Percentiles rank a stretch among this genome's conserved stretches.
Evolutionary conservation across 163 green algal genomes (phyloP).

Genomic region (Chlorella variabilis): DNA sequence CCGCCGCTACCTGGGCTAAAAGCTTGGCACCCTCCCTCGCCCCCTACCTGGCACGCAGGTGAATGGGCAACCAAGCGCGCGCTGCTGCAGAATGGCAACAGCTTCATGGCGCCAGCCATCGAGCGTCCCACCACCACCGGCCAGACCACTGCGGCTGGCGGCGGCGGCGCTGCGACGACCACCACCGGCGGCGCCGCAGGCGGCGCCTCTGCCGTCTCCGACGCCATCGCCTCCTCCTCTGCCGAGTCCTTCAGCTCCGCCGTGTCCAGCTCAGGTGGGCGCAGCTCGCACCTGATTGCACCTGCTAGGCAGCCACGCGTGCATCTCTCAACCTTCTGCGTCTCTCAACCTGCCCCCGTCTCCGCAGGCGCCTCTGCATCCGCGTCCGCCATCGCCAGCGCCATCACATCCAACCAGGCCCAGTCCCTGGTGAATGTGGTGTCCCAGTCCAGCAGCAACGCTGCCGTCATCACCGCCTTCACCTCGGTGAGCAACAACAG

Average conservation of each 20-base stretch:
- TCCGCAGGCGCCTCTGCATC: background rate
- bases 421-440: slow-evolving; percentile 2
- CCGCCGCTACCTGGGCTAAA: no score
- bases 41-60: no score
- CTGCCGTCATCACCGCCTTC: background rate
- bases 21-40: no score
- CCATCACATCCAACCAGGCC: background rate
- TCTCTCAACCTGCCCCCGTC: background rate
- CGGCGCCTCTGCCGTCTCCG: background rate
- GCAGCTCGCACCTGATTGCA: background rate
- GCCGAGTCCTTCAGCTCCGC: background rate
- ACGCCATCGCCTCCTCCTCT: background rate
- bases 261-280: background rate
- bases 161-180: no score
- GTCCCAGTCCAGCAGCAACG: background rate
- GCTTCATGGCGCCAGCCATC: no score
- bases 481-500: background rate
- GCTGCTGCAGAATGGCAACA: no score
- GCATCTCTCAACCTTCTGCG: no score
- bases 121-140: no score
- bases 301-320: background rate
- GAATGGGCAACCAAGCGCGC: no score
- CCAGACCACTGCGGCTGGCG: no score
- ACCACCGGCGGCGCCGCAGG: background rate
- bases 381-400: background rate